Conservation (phyloP, 768 basidiomycete species). For the Cubamyces lactineus region DNA sequence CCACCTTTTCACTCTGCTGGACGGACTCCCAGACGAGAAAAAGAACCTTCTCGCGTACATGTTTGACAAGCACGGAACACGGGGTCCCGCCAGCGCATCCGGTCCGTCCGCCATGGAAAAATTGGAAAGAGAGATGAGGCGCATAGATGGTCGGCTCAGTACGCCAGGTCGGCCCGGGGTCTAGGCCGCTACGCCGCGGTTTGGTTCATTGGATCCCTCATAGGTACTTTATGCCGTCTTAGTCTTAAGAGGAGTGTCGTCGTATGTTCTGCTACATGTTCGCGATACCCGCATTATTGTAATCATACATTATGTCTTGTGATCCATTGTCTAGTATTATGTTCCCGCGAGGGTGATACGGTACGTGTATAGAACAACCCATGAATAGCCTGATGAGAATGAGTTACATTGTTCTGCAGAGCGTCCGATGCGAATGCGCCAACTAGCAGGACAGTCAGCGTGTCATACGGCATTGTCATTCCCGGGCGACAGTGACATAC, state of each 20-base stretch:
- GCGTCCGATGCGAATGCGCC: too few relatives aligned
- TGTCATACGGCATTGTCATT: too few relatives aligned
- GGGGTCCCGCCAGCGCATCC: constrained; percentile 43
- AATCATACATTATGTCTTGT: constrained; percentile 17
- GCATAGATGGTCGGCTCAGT: constrained; percentile 78
- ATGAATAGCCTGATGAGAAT: too few relatives aligned
- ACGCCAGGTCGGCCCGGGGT: constrained; percentile 55
- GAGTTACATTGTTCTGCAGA: too few relatives aligned
- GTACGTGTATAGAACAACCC: too few relatives aligned
- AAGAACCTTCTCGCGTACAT: constrained; percentile 88
- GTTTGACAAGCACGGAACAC: constrained; percentile 84
- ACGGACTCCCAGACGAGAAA: constrained; percentile 86
- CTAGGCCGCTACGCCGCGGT: constrained; percentile 8
- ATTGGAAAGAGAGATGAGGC: constrained; percentile 78
- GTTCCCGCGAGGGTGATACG: too few relatives aligned
- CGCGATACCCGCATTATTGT: constrained; percentile 22
- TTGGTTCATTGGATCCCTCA: constrained; percentile 2
- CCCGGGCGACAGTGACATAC: too few relatives aligned
- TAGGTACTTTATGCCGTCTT: constrained; percentile 14
- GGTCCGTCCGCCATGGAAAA: constrained; percentile 62
- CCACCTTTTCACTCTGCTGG: constrained; percentile 78
- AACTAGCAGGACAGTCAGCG: too few relatives aligned
- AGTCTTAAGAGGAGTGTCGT: constrained; percentile 11
- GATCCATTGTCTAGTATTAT: neutral
- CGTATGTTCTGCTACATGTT: constrained; percentile 8